phyloP scores from a whole-genome alignment of 1,284 basidiomycete genomes.

The Puccinia horiana region DNA sequence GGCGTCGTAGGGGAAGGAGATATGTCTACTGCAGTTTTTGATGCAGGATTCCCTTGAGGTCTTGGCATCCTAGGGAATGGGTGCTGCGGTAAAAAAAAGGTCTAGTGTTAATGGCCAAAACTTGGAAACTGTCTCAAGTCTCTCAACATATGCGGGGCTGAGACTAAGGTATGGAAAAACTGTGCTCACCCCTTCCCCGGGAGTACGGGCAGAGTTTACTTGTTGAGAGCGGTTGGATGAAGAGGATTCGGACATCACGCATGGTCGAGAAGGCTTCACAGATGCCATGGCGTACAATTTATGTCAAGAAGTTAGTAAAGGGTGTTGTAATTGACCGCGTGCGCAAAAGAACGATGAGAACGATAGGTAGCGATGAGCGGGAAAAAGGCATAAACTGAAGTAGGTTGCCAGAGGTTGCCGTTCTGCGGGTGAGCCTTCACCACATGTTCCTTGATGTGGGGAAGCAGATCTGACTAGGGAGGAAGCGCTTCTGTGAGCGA shows the following conservation, averaged over 20 bases:
- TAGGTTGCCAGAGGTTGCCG: neutral
- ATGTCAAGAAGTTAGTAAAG: neutral
- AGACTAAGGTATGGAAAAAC: neutral
- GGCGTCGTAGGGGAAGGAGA: neutral
- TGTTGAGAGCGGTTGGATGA: slow-evolving; percentile 20
- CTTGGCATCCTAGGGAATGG: slow-evolving; percentile 33
- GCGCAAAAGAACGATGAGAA: neutral
- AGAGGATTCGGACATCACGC: slow-evolving; percentile 4
- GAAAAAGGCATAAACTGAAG: neutral
- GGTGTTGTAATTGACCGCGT: neutral
- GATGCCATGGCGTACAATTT: neutral
- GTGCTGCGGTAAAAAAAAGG: neutral
- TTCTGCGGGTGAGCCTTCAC: neutral
- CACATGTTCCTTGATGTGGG: neutral
- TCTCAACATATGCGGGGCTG: neutral
- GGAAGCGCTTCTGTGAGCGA: neutral
- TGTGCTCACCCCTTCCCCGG: slow-evolving; percentile 39
- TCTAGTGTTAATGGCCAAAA: neutral
- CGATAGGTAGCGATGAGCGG: neutral
- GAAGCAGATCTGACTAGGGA: neutral
- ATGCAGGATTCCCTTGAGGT: neutral
- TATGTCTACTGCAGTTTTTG: neutral
- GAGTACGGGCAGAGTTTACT: slow-evolving; percentile 28
- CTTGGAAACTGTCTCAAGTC: neutral
- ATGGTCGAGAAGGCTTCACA: neutral